A percentile compares a stretch with the other conserved stretches of the same genome.
Evolutionary conservation across 2,329 filamentous ascomycete genomes (phyloP).

Genomic region (Ascochyta rabiei): DNA sequence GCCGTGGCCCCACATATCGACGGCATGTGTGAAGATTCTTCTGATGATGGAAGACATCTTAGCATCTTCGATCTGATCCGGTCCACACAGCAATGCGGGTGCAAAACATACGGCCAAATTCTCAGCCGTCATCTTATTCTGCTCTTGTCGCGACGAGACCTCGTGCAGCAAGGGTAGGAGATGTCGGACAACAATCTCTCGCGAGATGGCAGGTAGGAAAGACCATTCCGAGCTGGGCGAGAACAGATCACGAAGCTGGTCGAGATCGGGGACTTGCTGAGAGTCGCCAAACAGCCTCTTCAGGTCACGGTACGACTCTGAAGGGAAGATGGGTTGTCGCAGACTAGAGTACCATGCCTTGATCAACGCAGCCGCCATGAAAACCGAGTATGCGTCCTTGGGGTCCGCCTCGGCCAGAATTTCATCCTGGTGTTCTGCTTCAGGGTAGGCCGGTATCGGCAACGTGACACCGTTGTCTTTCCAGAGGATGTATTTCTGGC

Average conservation of each 20-base stretch:
- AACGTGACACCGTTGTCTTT: conserved; percentile 51
- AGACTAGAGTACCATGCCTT: conserved; percentile 63
- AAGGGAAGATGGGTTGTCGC: conserved; percentile 58
- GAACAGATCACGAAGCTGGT: conserved; percentile 54
- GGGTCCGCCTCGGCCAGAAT: conserved; percentile 55
- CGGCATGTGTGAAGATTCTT: conserved; percentile 56
- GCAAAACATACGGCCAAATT: conserved; percentile 62
- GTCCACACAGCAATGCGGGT: conserved; percentile 58
- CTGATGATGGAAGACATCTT: conserved; percentile 60
- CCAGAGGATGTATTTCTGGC: conserved; percentile 61
- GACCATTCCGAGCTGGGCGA: conserved; percentile 55
- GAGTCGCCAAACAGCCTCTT: conserved; percentile 51
- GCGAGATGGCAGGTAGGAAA: conserved; percentile 52
- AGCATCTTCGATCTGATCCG: conserved; percentile 61
- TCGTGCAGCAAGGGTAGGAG: conserved; percentile 58
- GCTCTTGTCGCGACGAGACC: conserved; percentile 53
- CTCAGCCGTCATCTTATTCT: conserved; percentile 62
- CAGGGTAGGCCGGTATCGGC: conserved; percentile 41
- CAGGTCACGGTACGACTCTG: conserved; percentile 55
- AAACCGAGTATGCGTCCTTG: conserved; percentile 59
- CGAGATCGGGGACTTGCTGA: conserved; percentile 48
- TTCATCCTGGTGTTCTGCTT: conserved; percentile 45
- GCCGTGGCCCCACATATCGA: conserved; percentile 54
- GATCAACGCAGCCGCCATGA: conserved; percentile 59
- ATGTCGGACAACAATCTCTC: conserved; percentile 58